Conservation (phyloP, 331 rosid species). For the Quercus lobata region DNA sequence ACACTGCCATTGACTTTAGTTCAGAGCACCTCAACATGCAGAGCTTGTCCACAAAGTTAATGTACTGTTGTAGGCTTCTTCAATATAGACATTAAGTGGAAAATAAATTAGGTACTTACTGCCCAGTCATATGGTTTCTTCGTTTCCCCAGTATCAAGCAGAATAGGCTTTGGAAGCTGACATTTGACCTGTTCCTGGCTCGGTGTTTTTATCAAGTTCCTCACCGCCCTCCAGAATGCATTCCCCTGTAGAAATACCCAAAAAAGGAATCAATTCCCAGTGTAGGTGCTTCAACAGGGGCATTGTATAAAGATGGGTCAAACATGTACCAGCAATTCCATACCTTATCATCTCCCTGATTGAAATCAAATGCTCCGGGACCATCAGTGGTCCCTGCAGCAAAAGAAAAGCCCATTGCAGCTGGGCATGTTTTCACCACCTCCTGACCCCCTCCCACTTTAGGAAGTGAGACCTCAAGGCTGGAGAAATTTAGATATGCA, state of each 20-base stretch:
- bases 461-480: slow-evolving; percentile 56
- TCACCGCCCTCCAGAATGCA: slow-evolving; percentile 73
- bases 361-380: slow-evolving; percentile 93
- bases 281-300: not conserved
- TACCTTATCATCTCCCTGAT: slow-evolving; percentile 88
- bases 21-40: not conserved
- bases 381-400: slow-evolving; percentile 97
- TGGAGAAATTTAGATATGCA: slow-evolving; percentile 68
- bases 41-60: not conserved
- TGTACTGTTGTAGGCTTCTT: not conserved
- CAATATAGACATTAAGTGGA: not conserved
- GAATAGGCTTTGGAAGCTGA: slow-evolving; percentile 83
- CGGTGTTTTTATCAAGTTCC: slow-evolving; percentile 59
- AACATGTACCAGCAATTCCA: slow-evolving; percentile 1
- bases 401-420: slow-evolving; percentile 93
- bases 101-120: slow-evolving; percentile 9
- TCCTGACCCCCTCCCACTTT: slow-evolving; percentile 43
- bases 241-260: slow-evolving; percentile 54
- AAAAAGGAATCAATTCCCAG: not conserved
- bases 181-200: slow-evolving; percentile 64
- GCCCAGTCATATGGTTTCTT: slow-evolving; percentile 90
- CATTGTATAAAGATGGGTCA: not conserved
- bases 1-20: not conserved
- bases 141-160: slow-evolving; percentile 94
- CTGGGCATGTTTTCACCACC: slow-evolving; percentile 78